Conservation (phyloP, 2,329 filamentous ascomycete genomes). For the Talaromyces funiculosus region DNA sequence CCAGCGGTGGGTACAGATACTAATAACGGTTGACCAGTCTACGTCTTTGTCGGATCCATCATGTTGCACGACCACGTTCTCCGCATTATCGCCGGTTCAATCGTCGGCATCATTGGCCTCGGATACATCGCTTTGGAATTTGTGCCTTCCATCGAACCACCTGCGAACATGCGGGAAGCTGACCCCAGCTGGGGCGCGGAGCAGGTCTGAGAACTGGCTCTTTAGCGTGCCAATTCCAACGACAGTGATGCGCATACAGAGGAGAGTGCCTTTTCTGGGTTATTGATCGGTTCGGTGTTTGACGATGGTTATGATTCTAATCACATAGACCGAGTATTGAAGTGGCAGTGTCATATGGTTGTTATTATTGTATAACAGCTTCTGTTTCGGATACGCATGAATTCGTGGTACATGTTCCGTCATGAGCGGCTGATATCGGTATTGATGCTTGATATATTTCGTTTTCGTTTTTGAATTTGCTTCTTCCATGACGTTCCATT, state of each 20-base stretch:
- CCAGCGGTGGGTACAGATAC: not conserved
- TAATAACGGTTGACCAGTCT: conserved; percentile 58
- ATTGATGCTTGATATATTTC: not conserved
- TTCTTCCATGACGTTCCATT: not conserved
- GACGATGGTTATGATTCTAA: not conserved
- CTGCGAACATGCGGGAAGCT: conserved; percentile 74
- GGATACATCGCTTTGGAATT: conserved; percentile 72
- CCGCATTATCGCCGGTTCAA: conserved; percentile 68
- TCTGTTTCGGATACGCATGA: not conserved
- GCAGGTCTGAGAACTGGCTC: conserved; percentile 54
- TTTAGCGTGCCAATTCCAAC: not conserved
- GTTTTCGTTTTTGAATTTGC: not conserved
- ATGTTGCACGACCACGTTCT: conserved; percentile 64
- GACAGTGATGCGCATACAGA: not conserved
- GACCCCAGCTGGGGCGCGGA: conserved; percentile 72
- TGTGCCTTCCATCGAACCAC: conserved; percentile 71
- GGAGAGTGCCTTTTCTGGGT: not conserved
- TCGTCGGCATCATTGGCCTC: conserved; percentile 73
- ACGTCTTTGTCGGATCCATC: conserved; percentile 88
- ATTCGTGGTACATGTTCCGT: conserved; percentile 1
- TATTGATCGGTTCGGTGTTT: not conserved
- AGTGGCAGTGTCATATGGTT: too few species aligned
- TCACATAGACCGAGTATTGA: not conserved
- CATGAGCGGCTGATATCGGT: not conserved
- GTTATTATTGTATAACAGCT: not conserved